These are phyloP conservation scores for Ustilago curta DNA, from an alignment of 1,284 basidiomycete species.

Conservation along the genomic window DNA sequence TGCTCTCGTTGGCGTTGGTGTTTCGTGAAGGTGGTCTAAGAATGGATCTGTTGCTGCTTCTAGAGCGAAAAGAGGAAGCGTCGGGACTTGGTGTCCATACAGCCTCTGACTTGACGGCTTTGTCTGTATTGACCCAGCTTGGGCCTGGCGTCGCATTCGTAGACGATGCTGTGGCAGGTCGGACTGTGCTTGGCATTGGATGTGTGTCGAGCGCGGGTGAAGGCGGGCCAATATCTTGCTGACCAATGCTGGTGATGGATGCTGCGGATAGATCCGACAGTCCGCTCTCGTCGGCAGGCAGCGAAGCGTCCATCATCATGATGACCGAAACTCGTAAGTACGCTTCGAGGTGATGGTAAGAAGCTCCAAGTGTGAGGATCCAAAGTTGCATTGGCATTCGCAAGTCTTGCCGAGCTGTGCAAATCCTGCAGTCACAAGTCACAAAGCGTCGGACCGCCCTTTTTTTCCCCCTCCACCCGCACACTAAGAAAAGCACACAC, in stretches of 20 bases:
- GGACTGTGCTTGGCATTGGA: background rate
- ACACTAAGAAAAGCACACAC: background rate
- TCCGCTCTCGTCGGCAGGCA: slow-evolving; percentile 32
- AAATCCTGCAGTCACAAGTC: slow-evolving; percentile 23
- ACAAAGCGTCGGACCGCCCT: background rate
- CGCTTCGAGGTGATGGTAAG: background rate
- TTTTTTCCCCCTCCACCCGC: slow-evolving; percentile 3
- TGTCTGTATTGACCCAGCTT: background rate
- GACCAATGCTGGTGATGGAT: slow-evolving; percentile 18
- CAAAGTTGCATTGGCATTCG: background rate
- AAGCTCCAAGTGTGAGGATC: background rate
- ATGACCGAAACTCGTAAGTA: background rate
- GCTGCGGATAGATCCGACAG: slow-evolving; percentile 41
- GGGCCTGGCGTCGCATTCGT: slow-evolving; percentile 12
- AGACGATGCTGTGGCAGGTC: background rate
- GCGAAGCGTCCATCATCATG: slow-evolving; percentile 28
- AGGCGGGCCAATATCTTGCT: slow-evolving; percentile 8
- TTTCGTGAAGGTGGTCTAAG: slow-evolving; percentile 5
- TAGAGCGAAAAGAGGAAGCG: slow-evolving; percentile 25
- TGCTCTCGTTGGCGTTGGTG: slow-evolving; percentile 28
- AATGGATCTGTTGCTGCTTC: background rate
- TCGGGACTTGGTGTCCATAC: slow-evolving; percentile 45
- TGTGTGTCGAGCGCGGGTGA: slow-evolving; percentile 9
- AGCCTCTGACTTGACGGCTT: background rate
- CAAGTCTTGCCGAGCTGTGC: slow-evolving; percentile 12